Conservation (phyloP, 2,329 filamentous ascomycete species). For the Alternaria arbusti region DNA sequence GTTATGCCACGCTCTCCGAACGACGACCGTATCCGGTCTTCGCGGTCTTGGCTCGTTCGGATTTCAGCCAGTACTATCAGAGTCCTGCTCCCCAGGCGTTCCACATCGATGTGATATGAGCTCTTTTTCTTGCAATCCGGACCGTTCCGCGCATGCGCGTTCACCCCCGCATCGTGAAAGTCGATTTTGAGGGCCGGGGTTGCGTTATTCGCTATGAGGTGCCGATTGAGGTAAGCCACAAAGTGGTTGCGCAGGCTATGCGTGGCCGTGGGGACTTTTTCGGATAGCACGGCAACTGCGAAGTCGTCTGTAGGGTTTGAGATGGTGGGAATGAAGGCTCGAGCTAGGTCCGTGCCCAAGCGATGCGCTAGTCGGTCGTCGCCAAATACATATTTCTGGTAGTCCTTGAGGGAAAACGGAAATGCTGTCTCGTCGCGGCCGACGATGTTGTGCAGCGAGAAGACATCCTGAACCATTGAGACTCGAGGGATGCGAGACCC, state of each 20-base stretch:
- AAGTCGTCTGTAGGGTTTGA: conserved; percentile 21
- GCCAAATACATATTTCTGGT: conserved; percentile 35
- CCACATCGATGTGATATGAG: conserved; percentile 25
- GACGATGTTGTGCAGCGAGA: conserved; percentile 25
- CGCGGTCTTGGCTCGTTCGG: conserved; percentile 21
- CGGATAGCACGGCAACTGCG: conserved; percentile 34
- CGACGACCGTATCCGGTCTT: conserved; percentile 18
- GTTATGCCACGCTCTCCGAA: conserved; percentile 12
- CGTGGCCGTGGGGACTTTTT: conserved; percentile 28
- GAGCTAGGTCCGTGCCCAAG: conserved; percentile 35
- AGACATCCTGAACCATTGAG: conserved; percentile 31
- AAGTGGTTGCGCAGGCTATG: conserved; percentile 31
- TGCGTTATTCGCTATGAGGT: conserved; percentile 23
- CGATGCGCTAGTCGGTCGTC: conserved; percentile 32
- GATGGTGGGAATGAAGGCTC: conserved; percentile 28
- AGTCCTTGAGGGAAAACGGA: conserved; percentile 29
- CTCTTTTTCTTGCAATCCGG: conserved; percentile 8
- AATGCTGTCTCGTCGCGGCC: conserved; percentile 19
- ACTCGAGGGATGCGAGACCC: background rate
- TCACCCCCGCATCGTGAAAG: conserved; percentile 9
- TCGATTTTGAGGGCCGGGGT: conserved; percentile 29
- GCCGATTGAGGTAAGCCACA: conserved; percentile 30
- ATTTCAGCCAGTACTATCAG: conserved; percentile 26
- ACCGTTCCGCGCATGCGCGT: conserved; percentile 9
- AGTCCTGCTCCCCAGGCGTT: conserved; percentile 15